These are phyloP conservation scores for Daedaleopsis sinensis DNA, from an alignment of 768 basidiomycete species.

Conservation along the genomic window DNA sequence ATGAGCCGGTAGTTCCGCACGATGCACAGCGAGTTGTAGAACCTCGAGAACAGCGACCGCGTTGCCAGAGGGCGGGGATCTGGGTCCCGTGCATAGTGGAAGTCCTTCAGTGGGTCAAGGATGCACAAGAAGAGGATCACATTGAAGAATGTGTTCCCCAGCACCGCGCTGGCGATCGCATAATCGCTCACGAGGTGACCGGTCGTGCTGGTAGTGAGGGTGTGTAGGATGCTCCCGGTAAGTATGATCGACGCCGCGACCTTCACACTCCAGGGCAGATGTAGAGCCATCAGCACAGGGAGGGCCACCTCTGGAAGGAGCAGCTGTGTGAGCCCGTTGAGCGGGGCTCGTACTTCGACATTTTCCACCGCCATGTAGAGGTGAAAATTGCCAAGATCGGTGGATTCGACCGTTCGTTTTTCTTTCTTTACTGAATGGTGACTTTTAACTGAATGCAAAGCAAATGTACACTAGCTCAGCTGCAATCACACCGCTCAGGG, in stretches of 20 bases:
- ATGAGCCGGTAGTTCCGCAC: conserved; percentile 18
- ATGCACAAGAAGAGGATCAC: conserved; percentile 5
- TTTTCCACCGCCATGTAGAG: background rate
- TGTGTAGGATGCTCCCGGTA: background rate
- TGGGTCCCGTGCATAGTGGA: conserved; percentile 3
- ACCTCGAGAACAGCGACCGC: conserved; percentile 4
- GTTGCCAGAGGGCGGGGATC: background rate
- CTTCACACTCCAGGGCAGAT: background rate
- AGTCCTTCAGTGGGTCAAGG: conserved; percentile 9
- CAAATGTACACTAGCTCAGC: too few species aligned
- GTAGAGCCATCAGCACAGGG: background rate
- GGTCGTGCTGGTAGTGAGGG: background rate
- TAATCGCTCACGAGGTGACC: conserved; percentile 3
- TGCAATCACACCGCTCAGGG: too few species aligned
- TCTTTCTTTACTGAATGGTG: too few species aligned
- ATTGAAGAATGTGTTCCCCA: conserved; percentile 10
- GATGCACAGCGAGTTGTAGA: conserved; percentile 13
- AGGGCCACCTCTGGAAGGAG: background rate
- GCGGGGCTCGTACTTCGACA: background rate
- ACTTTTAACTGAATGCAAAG: too few species aligned
- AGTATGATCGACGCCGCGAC: background rate
- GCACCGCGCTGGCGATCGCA: conserved; percentile 8
- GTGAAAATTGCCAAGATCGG: background rate
- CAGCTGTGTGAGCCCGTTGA: background rate
- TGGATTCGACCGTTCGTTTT: too few species aligned